phyloP scores from a whole-genome alignment of 106 monocot genomes.

The Acorus gramineus region DNA sequence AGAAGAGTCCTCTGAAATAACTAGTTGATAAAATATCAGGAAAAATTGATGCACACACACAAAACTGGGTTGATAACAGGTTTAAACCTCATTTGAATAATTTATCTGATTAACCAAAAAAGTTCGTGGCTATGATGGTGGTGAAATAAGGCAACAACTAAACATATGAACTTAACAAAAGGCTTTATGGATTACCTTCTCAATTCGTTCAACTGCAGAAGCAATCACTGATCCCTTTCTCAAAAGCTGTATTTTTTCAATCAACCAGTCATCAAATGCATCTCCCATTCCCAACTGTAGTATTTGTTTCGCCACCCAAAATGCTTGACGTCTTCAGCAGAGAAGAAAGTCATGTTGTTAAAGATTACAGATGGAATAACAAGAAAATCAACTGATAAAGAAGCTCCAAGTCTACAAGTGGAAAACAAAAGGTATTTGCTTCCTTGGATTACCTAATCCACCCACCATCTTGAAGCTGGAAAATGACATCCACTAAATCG shows the following conservation, averaged over 20 bases:
- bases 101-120: too few species aligned
- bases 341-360: too few species aligned
- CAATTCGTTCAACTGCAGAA: conserved; percentile 57
- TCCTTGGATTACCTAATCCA: conserved; percentile 67
- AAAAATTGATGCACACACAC: too few species aligned
- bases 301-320: conserved; percentile 94
- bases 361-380: neutral
- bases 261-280: conserved; percentile 98
- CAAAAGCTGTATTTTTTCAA: conserved; percentile 89
- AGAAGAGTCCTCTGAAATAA: too few species aligned
- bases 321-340: conserved; percentile 59
- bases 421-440: too few species aligned
- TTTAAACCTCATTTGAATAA: too few species aligned
- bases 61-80: too few species aligned
- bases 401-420: too few species aligned
- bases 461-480: conserved; percentile 93
- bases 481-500: conserved; percentile 82
- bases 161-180: neutral
- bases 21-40: too few species aligned
- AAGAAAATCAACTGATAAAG: too few species aligned
- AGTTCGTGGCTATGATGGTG: too few species aligned
- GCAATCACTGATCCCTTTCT: conserved; percentile 71
- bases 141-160: too few species aligned
- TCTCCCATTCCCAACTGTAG: conserved; percentile 98
- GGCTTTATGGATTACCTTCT: conserved; percentile 40